Conservation (phyloP, 495 filamentous ascomycete genomes). For the Hyaloscypha bicolor region DNA sequence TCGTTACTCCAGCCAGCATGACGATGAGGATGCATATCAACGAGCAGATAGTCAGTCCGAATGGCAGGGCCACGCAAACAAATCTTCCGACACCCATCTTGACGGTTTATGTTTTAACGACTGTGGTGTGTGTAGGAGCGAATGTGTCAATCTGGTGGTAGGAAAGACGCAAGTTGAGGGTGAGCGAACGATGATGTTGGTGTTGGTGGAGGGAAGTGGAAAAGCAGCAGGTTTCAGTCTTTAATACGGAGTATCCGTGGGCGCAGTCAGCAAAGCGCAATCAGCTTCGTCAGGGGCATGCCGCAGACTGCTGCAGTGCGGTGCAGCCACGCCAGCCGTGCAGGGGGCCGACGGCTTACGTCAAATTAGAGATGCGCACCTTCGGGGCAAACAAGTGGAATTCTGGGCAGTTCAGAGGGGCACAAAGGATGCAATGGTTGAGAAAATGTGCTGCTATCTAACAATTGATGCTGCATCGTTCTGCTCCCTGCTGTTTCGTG, state of each 20-base stretch:
- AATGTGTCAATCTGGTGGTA: neutral
- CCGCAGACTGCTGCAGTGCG: neutral
- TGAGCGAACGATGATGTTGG: neutral
- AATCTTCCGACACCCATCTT: slow-evolving; percentile 62
- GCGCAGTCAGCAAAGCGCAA: neutral
- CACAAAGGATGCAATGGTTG: neutral
- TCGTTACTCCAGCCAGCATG: slow-evolving; percentile 70
- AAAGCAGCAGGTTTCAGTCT: neutral
- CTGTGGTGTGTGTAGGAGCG: slow-evolving; percentile 9
- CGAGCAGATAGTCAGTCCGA: slow-evolving; percentile 68
- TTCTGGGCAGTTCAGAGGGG: neutral
- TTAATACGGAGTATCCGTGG: neutral
- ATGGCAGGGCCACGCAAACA: slow-evolving; percentile 79
- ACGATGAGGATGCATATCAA: slow-evolving; percentile 68
- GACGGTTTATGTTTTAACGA: slow-evolving; percentile 6
- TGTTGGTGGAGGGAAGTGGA: neutral
- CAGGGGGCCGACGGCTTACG: neutral
- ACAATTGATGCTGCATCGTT: neutral
- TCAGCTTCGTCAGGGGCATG: neutral
- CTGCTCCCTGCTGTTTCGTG: neutral
- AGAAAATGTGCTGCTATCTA: neutral
- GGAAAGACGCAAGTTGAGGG: neutral
- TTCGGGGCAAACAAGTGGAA: neutral
- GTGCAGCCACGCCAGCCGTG: neutral
- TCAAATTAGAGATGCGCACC: neutral